Base-by-base conservation (phyloP, 2,329 filamentous ascomycete species). In the Microsporum canis region DNA sequence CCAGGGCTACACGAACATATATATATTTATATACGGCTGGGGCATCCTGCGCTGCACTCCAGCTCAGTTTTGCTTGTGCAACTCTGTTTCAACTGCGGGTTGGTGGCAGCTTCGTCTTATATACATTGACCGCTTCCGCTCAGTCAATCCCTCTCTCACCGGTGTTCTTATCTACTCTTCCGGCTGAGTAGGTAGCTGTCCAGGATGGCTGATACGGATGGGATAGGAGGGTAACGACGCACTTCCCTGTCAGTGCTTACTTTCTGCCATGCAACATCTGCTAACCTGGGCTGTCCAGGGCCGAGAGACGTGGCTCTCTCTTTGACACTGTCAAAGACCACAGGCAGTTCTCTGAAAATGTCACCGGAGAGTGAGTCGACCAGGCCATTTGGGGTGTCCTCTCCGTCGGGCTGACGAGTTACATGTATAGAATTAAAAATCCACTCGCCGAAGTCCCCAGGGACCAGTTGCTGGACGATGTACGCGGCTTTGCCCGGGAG, bases 401-500 rank as follows among this genome's bases (percentile, higher is more conserved):
- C 10, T 3, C 1, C 5, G 36, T 10, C 33, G 4, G n/a, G 31
- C 41, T 60, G n/a, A 45, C 14, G 14, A 58, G 17, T 5, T 31
- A 36, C 14, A n/a, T 36, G 17, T 12, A 53, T 55, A 78, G 76
- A 63, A 78, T 69, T 61, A 66, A 66, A 60, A 72, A 72, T 53
- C 71, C 71, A 60, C 65, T 72, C 3, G 59, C 66, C 5, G 70
- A 68, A 8, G 70, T 73, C 38, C 67, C 71, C 17, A 70, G 69
- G 57, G 66, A 67, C 2, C 66, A 68, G 43, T 62, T 73, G 12
- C 63, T 72, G 4, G 62, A 65, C 49, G 70, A 73, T 60, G 71
- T 72, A 41, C 68, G 70, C 36, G 58, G 66, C 33, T 73, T 67
- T 67, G 86, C 84, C 43, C 75, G 77, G n/a, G 73, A 80, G 57